Evolutionary conservation across 2,329 filamentous ascomycete species (phyloP), one percentile per base, ranked within the genome.

Genomic region (Knufia petricola): DNA sequence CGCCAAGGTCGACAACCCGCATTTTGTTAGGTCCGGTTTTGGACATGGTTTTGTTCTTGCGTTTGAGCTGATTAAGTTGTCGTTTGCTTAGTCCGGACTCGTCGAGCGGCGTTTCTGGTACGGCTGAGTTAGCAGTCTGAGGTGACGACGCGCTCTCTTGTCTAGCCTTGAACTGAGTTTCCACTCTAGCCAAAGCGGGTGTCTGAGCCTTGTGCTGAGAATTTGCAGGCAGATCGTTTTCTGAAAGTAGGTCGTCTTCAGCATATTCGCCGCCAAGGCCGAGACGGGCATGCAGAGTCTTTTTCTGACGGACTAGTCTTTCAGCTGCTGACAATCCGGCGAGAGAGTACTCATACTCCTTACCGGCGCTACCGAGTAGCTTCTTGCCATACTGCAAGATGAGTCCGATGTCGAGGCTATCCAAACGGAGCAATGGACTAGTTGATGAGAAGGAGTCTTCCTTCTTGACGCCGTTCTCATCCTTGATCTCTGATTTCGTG

Each of bases 51-150:
- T 96, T 98, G 37, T 88, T 81, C 64, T 96, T 95, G 37, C 92
- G 80, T 66, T 96, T 96, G 8, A 98, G 70, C 46, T 92, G 87
- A 61, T 98, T 98, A 17, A 95, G 78, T 61, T 98, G 92, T 36
- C 92, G 81, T 52, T 92, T 90, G 69, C 92, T 96, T 45, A 98
- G 73, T 2, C 81, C 81, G 3, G 77, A 68, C 60, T 87, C 85
- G 54, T 87, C 85, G 2, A 72, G 47, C 37, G 54, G 64, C 43
- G 73, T 72, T 12, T 71, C 66, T 44, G 67, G 63, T 31, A 77
- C 74, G 10, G 76, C 73, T 2, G 76, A 77, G 30, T 67, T 63
- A 6, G 68, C 61, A 7, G 67, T 60, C 41, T 65, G 63, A 6
- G 67, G 60, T 17, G 65, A 63, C 8, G 64, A 56, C 45, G 67